phyloP scores from a whole-genome alignment of 2,329 filamentous ascomycete genomes.

The Fusarium longipes region DNA sequence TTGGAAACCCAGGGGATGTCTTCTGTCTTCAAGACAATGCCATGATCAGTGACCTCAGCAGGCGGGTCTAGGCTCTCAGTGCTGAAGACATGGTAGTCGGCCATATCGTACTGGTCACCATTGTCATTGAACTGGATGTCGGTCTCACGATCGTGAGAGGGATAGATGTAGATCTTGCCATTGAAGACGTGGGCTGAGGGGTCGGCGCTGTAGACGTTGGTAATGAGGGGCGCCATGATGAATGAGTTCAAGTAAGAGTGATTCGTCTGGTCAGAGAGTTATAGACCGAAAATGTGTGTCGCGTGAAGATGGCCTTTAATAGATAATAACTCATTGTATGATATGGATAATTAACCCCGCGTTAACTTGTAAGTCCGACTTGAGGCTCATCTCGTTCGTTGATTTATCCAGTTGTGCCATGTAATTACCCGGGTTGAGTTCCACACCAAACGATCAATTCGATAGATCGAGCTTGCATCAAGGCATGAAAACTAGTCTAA shows the following conservation, averaged over 20 bases:
- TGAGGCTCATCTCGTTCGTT: conserved; percentile 25
- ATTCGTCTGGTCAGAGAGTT: not conserved
- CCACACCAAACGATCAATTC: conserved; percentile 22
- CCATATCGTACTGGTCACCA: conserved; percentile 88
- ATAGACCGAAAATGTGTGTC: not conserved
- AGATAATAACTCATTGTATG: conserved; percentile 3
- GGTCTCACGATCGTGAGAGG: conserved; percentile 82
- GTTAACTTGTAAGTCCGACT: conserved; percentile 20
- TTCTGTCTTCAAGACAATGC: conserved; percentile 71
- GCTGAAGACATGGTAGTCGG: conserved; percentile 83
- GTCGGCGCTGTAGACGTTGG: conserved; percentile 82
- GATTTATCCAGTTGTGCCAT: conserved; percentile 42
- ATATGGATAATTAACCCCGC: conserved; percentile 35
- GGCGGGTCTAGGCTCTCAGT: conserved; percentile 62
- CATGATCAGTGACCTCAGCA: conserved; percentile 76
- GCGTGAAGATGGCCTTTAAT: conserved; percentile 12
- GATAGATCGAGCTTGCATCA: conserved; percentile 5
- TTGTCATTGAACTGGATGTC: conserved; percentile 83
- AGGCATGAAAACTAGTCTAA: not conserved
- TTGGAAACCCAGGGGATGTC: conserved; percentile 82
- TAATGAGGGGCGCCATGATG: conserved; percentile 70
- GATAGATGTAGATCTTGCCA: conserved; percentile 80
- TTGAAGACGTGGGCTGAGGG: conserved; percentile 85
- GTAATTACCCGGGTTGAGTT: conserved; percentile 39
- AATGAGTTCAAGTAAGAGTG: not conserved